Conservation (phyloP, 192 early-diverging fungal genomes). For the Entomortierella parvispora region DNA sequence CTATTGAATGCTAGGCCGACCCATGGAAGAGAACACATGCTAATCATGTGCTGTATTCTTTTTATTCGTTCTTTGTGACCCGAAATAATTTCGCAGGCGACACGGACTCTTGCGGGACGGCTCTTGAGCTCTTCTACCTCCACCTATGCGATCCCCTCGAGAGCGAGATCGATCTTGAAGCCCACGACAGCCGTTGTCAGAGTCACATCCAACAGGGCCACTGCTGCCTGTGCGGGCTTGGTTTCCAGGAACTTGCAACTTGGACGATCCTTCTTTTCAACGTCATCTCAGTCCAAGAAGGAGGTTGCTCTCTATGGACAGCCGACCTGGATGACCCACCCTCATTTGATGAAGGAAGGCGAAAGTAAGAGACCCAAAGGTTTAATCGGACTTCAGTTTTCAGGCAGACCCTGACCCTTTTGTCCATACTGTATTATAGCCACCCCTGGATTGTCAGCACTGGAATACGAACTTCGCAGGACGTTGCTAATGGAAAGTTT, state of each 20-base stretch:
- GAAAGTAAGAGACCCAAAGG: slow-evolving; percentile 75
- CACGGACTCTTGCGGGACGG: slow-evolving; percentile 36
- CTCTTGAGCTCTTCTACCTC: slow-evolving; percentile 3
- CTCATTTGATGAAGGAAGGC: slow-evolving; percentile 77
- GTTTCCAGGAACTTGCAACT: neutral
- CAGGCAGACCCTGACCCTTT: too few species aligned
- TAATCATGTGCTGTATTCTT: too few species aligned
- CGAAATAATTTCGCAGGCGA: slow-evolving; percentile 10
- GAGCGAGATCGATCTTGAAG: neutral
- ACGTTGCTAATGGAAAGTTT: slow-evolving; percentile 67
- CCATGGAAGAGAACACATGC: too few species aligned
- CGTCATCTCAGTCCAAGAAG: neutral
- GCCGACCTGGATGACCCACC: slow-evolving; percentile 83
- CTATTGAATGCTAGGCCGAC: too few species aligned
- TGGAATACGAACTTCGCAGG: slow-evolving; percentile 85
- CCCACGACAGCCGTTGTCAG: slow-evolving; percentile 9
- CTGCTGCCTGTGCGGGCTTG: neutral
- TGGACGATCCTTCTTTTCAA: slow-evolving; percentile 14
- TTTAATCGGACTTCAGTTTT: too few species aligned
- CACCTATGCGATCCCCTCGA: neutral
- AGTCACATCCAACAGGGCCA: neutral
- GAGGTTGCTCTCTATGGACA: slow-evolving; percentile 68
- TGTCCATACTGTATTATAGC: slow-evolving; percentile 52
- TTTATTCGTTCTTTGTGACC: neutral
- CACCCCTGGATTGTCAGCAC: slow-evolving; percentile 78